Evolutionary conservation across 306 rosid genomes (phyloP), one percentile per base, ranked within the genome.

Genomic region (Malus sieversii): DNA sequence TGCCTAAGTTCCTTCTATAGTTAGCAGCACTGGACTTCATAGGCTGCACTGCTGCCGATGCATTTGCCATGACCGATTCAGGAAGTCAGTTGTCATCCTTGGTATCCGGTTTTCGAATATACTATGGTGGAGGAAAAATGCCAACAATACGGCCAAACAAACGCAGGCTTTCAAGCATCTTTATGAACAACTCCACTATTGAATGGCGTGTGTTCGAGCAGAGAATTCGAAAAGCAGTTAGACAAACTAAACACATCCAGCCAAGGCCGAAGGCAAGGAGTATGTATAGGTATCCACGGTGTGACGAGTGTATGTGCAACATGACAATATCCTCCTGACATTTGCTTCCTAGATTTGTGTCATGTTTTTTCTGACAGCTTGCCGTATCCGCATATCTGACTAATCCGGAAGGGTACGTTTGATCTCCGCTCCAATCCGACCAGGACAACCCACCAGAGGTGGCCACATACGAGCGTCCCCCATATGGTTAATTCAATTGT

Each of bases 51-150:
- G 99, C 97, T 75, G 81, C 99, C 1, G 82, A 92, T 92, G 97
- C 99, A 72, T 95, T 95, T 85, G 90, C 99, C 78, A 95, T 95
- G 97, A 95, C 99, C 2, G 97, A 95, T 80, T 95, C 99, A 16
- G 99, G 97, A 75, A 92, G 99, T 83, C 99, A 92, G 63, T 85
- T 95, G 70, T 92, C 99, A 42, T 95, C 99, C 74, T 86, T 95
- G 83, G 97, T 92, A 30, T 87, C 96, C 4, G 97, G 99, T 74
- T 88, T 78, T 79, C 90, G 97, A 27, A 92, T 92, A 82, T 95
- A 95, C 84, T 92, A 86, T 20, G 99, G 99, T 6, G 93, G 97
- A 29, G 99, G 97, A 15, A 88, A 71, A 80, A 92, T 88, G 95
- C 89, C 99, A 44, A 92, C 99, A 16, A 95, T 95, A 78, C 92